phyloP scores from a whole-genome alignment of 495 filamentous ascomycete species.

The Delitschia confertaspora region DNA sequence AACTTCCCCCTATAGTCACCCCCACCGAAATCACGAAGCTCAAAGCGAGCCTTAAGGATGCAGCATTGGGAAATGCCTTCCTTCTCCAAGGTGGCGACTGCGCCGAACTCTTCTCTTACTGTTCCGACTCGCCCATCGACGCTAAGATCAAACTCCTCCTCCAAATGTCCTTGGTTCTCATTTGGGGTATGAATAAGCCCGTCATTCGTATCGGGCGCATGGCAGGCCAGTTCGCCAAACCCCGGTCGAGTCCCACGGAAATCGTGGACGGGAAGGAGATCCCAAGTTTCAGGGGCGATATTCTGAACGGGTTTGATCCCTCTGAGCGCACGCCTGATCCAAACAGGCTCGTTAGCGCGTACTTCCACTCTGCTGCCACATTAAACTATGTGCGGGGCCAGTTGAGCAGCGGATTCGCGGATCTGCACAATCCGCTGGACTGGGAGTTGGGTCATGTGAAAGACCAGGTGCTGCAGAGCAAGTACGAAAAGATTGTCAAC shows the following conservation, averaged over 20 bases:
- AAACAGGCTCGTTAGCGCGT: slow-evolving; percentile 73
- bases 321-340: slow-evolving; percentile 73
- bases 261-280: slow-evolving; percentile 68
- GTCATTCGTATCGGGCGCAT: slow-evolving; percentile 92
- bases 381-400: slow-evolving; percentile 84
- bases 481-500: slow-evolving; percentile 72
- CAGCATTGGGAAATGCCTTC: slow-evolving; percentile 86
- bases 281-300: slow-evolving; percentile 87
- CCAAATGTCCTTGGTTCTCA: slow-evolving; percentile 89
- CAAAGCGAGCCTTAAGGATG: slow-evolving; percentile 67
- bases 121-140: slow-evolving; percentile 74
- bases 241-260: slow-evolving; percentile 81
- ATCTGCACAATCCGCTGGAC: slow-evolving; percentile 86
- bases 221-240: slow-evolving; percentile 96
- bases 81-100: slow-evolving; percentile 95
- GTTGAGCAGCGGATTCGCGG: slow-evolving; percentile 79
- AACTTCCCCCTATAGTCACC: slow-evolving; percentile 82
- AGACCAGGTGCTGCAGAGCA: slow-evolving; percentile 68
- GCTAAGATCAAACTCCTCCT: slow-evolving; percentile 92
- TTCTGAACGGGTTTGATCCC: slow-evolving; percentile 76
- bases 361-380: slow-evolving; percentile 90
- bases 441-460: slow-evolving; percentile 93
- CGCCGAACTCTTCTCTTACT: slow-evolving; percentile 96
- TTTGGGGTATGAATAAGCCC: slow-evolving; percentile 83
- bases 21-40: slow-evolving; percentile 74